These are phyloP conservation scores for Lasiosphaeris hirsuta DNA, from an alignment of 495 filamentous ascomycete species.

Conservation along the genomic window DNA sequence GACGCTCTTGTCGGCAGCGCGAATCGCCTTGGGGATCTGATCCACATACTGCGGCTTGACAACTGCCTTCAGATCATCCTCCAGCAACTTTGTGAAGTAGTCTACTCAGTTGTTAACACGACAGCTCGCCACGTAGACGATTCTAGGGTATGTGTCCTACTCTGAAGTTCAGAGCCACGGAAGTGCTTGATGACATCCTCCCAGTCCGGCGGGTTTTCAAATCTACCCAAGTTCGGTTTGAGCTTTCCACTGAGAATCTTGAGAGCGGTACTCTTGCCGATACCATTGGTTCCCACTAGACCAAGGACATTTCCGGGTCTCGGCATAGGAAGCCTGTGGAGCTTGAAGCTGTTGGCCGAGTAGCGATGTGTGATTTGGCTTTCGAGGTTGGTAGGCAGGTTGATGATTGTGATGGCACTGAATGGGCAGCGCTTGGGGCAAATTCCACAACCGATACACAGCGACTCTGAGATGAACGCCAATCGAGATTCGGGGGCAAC, in stretches of 20 bases:
- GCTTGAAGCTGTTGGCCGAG: conserved; percentile 98
- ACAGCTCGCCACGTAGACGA: neutral
- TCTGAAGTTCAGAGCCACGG: conserved; percentile 94
- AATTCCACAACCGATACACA: conserved; percentile 86
- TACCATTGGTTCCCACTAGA: conserved; percentile 98
- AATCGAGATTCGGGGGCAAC: conserved; percentile 87
- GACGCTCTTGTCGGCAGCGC: conserved; percentile 71
- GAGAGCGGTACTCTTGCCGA: conserved; percentile 96
- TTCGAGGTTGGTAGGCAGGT: conserved; percentile 96
- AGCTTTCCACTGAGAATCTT: conserved; percentile 98
- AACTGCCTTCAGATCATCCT: conserved; percentile 93
- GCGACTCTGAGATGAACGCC: conserved; percentile 91
- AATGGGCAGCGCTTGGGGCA: conserved; percentile 99
- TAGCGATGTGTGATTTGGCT: conserved; percentile 97
- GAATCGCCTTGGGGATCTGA: conserved; percentile 90
- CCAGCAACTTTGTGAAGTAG: conserved; percentile 96
- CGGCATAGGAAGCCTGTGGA: conserved; percentile 92
- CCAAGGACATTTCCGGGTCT: conserved; percentile 95
- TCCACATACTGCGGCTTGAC: conserved; percentile 99
- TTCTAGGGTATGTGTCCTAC: conserved; percentile 44
- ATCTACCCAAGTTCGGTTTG: conserved; percentile 94
- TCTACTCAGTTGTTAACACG: conserved; percentile 48
- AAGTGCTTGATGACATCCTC: conserved; percentile 98
- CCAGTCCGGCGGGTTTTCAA: conserved; percentile 97
- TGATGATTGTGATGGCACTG: conserved; percentile 98